Percentiles rank a stretch among this genome's conserved stretches.
Conservation (phyloP, 2,329 filamentous ascomycete genomes). For the Lizonia empirigonia region DNA sequence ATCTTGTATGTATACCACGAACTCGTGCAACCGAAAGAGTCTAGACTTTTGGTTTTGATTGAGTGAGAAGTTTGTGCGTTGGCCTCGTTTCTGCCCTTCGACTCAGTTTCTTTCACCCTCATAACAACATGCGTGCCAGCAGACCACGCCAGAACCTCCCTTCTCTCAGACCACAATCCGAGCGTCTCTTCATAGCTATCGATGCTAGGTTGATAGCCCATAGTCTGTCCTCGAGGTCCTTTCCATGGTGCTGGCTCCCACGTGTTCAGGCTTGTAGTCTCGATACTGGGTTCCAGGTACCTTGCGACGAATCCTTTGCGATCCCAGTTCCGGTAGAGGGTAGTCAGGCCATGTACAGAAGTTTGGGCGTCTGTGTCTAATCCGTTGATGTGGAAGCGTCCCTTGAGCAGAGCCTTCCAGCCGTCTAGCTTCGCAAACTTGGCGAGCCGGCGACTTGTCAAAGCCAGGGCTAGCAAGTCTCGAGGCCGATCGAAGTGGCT, state of each 20-base stretch:
- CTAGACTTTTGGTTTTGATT: slow-evolving; percentile 33
- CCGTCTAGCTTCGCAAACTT: slow-evolving; percentile 39
- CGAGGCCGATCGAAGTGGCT: slow-evolving; percentile 36
- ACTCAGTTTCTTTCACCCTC: slow-evolving; percentile 54
- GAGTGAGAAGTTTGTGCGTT: slow-evolving; percentile 1
- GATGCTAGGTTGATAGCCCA: slow-evolving; percentile 65
- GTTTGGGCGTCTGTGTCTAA: slow-evolving; percentile 35
- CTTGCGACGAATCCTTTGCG: slow-evolving; percentile 61
- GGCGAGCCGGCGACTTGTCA: slow-evolving; percentile 31
- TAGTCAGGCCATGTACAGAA: slow-evolving; percentile 61
- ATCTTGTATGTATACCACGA: slow-evolving; percentile 61
- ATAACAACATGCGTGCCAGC: slow-evolving; percentile 63
- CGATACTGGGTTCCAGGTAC: slow-evolving; percentile 54
- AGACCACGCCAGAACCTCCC: slow-evolving; percentile 65
- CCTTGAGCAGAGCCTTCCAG: slow-evolving; percentile 43
- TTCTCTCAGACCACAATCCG: slow-evolving; percentile 50
- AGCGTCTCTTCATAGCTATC: slow-evolving; percentile 62
- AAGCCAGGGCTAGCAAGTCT: slow-evolving; percentile 34
- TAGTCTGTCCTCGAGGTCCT: slow-evolving; percentile 55
- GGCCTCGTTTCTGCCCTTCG: slow-evolving; percentile 13
- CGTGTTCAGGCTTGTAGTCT: slow-evolving; percentile 45
- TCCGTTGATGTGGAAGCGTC: slow-evolving; percentile 34
- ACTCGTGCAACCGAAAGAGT: slow-evolving; percentile 42
- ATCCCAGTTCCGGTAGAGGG: slow-evolving; percentile 63
- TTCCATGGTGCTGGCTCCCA: slow-evolving; percentile 47